Evolutionary conservation across 2,329 filamentous ascomycete genomes (phyloP), one percentile per base, ranked within the genome.

Genomic region (Ascocoryne sarcoides): DNA sequence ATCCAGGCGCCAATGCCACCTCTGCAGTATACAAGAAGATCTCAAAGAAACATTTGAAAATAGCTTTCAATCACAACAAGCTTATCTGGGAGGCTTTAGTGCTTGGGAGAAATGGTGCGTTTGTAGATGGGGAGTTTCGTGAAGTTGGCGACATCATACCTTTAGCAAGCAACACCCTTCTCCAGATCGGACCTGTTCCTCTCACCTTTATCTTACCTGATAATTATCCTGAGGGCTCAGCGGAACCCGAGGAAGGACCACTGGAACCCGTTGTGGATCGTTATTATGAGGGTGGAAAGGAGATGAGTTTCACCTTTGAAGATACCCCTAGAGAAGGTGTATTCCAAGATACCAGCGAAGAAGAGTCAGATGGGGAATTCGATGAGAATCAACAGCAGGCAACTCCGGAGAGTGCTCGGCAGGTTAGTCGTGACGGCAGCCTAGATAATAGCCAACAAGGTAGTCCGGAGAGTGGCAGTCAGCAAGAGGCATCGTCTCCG

Each of bases 221-320:
- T 40, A 76, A 37, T 65, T 68, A 4, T 63, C 65, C 21, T 2
- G 75, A 81, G 47, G 67, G 75, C 35, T 54, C 60, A 36, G 50
- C 55, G 2, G 64, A 66, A 21, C 59, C 69, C 12, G 70, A 75
- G 40, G 72, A 76, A 37, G 12, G 7, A 7, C 12, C 7, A 7
- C 23, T 7, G 23, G 65, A 68, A 3, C 63, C 65, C 20, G 65
- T 63, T 34, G 71, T 69, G 46, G 67, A 64, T 49, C 63, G 66
- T 21, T 69, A 71, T 51, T 70, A 69, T 7, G 68, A 74, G 38
- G 73, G 73, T 23, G 75, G 75, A 40, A 81, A 81, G 55, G 72
- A 79, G 48, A 85, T 85, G 78, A 84, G 79, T 58, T 80, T 84
- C 46, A 78, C 81, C 40, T 85, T 85, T 52, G 78, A 82, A 54